These are phyloP conservation scores for Penicillium vulpinum DNA, from an alignment of 2,329 filamentous ascomycete genomes.

Conservation along the genomic window DNA sequence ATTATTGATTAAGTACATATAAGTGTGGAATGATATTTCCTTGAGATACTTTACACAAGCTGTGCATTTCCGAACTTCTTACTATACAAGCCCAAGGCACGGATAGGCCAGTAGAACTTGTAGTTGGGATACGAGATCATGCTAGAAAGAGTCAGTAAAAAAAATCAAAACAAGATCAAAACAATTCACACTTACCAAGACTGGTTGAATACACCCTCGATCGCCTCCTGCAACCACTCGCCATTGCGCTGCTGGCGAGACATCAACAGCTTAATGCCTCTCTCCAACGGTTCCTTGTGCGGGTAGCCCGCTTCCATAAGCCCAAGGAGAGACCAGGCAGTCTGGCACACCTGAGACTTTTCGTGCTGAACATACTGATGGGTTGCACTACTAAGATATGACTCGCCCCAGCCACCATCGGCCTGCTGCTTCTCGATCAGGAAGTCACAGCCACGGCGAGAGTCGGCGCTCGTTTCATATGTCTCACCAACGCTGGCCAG, in stretches of 20 bases:
- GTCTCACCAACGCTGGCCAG: constrained; percentile 78
- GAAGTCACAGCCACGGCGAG: constrained; percentile 79
- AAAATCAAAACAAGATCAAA: neutral
- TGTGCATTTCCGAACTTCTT: constrained; percentile 67
- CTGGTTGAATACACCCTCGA: constrained; percentile 98
- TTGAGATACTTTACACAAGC: constrained; percentile 38
- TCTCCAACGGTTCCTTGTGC: constrained; percentile 68
- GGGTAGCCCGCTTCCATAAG: constrained; percentile 82
- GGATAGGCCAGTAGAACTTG: constrained; percentile 94
- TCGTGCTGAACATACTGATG: constrained; percentile 74
- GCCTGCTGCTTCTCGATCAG: constrained; percentile 78
- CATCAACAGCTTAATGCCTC: constrained; percentile 79
- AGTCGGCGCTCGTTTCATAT: constrained; percentile 69
- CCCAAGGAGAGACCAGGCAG: constrained; percentile 82
- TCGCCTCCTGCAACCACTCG: constrained; percentile 92
- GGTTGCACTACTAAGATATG: constrained; percentile 80
- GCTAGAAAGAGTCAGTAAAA: constrained; percentile 45
- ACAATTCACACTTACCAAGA: constrained; percentile 66
- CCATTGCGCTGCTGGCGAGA: constrained; percentile 80
- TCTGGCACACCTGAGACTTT: constrained; percentile 88
- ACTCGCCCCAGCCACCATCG: constrained; percentile 97
- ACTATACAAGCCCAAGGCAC: constrained; percentile 88
- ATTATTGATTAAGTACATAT: constrained; percentile 13
- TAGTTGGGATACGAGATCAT: constrained; percentile 99
- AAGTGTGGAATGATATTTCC: neutral